Evolutionary conservation across 352 stramenopile species (phyloP).

Genomic region (Phytophthora pinifolia): DNA sequence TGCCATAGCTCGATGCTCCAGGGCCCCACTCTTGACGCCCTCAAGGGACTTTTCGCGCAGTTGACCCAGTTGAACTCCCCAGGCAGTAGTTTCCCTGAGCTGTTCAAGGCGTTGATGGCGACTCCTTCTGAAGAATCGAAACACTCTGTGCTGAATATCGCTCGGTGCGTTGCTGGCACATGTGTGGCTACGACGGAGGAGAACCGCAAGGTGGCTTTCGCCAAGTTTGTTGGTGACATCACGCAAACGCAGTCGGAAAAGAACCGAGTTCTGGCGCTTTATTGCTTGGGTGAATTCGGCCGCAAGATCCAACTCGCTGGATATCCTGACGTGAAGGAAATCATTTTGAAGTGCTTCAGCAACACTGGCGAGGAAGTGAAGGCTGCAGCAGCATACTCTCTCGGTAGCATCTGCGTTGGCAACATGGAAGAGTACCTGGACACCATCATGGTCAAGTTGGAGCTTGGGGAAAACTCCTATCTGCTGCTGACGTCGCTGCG

Average conservation of each 20-base stretch:
- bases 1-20: slow-evolving; percentile 93
- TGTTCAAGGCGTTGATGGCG: slow-evolving; percentile 86
- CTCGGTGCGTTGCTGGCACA: slow-evolving; percentile 90
- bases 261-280: slow-evolving; percentile 90
- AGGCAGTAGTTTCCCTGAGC: slow-evolving; percentile 78
- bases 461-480: slow-evolving; percentile 93
- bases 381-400: slow-evolving; percentile 94
- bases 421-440: slow-evolving; percentile 90
- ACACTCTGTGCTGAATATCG: slow-evolving; percentile 94
- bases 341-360: slow-evolving; percentile 91
- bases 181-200: slow-evolving; percentile 54
- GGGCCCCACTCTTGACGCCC: slow-evolving; percentile 58
- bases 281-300: slow-evolving; percentile 95
- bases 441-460: slow-evolving; percentile 93
- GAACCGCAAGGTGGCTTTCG: slow-evolving; percentile 71
- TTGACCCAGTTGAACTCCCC: slow-evolving; percentile 55
- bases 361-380: slow-evolving; percentile 93
- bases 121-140: slow-evolving; percentile 70
- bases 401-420: slow-evolving; percentile 95
- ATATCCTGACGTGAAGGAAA: slow-evolving; percentile 85
- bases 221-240: slow-evolving; percentile 74
- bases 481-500: slow-evolving; percentile 95
- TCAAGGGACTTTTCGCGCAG: slow-evolving; percentile 66
- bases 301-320: slow-evolving; percentile 89
- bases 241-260: slow-evolving; percentile 52